A percentile compares a stretch with the other conserved stretches of the same genome.
Conservation (phyloP, 805 yeast genomes). For the Candida germanica region DNA sequence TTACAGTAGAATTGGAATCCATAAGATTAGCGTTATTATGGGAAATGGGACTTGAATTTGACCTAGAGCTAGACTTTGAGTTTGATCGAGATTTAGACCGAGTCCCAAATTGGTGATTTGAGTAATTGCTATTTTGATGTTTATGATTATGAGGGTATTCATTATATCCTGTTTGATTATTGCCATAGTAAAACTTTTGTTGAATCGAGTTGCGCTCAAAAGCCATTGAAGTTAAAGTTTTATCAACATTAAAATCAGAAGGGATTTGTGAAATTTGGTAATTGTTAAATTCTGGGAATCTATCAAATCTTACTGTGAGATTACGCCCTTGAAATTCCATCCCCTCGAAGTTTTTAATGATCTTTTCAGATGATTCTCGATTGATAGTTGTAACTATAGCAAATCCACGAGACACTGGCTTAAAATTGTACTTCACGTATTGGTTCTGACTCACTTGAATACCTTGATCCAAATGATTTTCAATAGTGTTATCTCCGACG, state of each 20-base stretch:
- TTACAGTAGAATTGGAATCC: slow-evolving; percentile 1
- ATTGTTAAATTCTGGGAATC: slow-evolving; percentile 43
- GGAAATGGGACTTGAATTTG: neutral
- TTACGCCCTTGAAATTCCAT: slow-evolving; percentile 55
- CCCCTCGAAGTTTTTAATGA: slow-evolving; percentile 52
- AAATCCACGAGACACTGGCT: slow-evolving; percentile 48
- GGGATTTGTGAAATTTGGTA: slow-evolving; percentile 23
- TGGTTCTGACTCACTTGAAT: neutral
- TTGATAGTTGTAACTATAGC: slow-evolving; percentile 57
- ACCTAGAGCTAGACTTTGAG: neutral
- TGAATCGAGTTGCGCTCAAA: slow-evolving; percentile 31
- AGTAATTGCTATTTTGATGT: neutral
- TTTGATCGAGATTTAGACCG: neutral
- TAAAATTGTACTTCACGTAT: neutral
- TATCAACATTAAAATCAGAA: slow-evolving; percentile 9
- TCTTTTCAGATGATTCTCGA: slow-evolving; percentile 43
- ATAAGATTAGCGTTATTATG: neutral
- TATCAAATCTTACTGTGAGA: slow-evolving; percentile 60
- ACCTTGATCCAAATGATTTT: neutral
- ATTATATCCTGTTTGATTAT: slow-evolving; percentile 1
- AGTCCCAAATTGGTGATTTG: neutral
- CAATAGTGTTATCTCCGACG: neutral
- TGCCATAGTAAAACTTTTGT: slow-evolving; percentile 28
- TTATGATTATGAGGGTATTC: neutral
- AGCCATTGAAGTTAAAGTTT: slow-evolving; percentile 23